A percentile compares a stretch with the other conserved stretches of the same genome.
phyloP scores from a whole-genome alignment of 139 green algal genomes.

The Tetraselmis striata region DNA sequence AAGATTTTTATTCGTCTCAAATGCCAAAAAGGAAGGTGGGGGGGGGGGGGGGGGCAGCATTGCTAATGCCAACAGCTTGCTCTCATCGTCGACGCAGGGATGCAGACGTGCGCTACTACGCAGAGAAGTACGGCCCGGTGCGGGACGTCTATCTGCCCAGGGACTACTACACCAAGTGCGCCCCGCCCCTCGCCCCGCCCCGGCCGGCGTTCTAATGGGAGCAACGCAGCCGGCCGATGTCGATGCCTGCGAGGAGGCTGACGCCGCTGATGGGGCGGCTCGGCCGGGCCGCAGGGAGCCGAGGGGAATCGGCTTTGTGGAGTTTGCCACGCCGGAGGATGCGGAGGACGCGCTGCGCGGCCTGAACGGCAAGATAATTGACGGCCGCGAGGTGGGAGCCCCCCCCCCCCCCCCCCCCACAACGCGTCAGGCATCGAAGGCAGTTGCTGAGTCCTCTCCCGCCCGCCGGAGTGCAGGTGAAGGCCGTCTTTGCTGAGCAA shows the following conservation, averaged over 20 bases:
- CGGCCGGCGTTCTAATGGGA: no score
- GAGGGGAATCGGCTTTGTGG: slow-evolving; percentile 53
- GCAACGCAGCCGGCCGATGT: neutral
- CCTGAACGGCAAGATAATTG: slow-evolving; percentile 24
- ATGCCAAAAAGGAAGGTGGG: no score
- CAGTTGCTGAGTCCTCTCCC: no score
- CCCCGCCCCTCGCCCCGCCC: no score
- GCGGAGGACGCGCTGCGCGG: slow-evolving; percentile 42
- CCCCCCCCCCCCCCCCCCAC: no score
- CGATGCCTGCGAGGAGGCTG: neutral
- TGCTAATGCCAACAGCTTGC: no score
- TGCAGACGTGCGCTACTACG: slow-evolving; percentile 25
- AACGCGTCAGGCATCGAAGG: no score
- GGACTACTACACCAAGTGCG: slow-evolving; percentile 31
- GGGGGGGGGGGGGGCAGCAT: no score
- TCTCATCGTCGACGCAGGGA: slow-evolving; percentile 16
- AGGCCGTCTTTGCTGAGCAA: neutral
- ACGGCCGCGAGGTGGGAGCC: slow-evolving; percentile 44
- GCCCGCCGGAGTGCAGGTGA: no score
- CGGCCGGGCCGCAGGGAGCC: slow-evolving; percentile 10
- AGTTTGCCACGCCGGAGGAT: slow-evolving; percentile 41
- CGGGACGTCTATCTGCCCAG: slow-evolving; percentile 37
- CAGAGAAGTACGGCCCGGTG: slow-evolving; percentile 34
- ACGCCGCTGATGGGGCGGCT: neutral
- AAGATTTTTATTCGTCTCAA: no score